phyloP scores from a whole-genome alignment of 306 rosid genomes.

The Rosa chinensis region DNA sequence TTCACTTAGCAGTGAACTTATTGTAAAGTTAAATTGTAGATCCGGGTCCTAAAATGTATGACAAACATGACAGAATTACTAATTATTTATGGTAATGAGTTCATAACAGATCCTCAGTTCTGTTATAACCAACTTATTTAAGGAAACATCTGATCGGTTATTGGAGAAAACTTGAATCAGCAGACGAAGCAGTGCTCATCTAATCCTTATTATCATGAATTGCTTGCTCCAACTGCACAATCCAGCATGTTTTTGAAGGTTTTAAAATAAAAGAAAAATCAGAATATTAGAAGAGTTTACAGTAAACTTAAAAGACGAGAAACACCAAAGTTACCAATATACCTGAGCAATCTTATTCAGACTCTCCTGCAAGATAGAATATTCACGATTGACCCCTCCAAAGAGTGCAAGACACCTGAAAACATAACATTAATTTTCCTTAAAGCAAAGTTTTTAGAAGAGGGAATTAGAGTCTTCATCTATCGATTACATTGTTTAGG shows the following conservation, averaged over 20 bases:
- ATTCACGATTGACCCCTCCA: not conserved
- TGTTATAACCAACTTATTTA: not conserved
- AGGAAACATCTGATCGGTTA: not conserved
- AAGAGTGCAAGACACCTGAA: not conserved
- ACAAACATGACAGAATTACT: not conserved
- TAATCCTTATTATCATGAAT: not conserved
- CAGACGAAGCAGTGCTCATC: not conserved
- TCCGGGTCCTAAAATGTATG: too few relatives aligned
- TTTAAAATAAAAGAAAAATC: not conserved
- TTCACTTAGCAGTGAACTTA: not conserved
- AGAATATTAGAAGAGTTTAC: not conserved
- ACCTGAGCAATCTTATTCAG: slow-evolving; percentile 6
- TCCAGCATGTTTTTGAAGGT: not conserved
- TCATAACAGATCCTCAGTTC: not conserved
- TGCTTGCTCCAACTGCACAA: not conserved
- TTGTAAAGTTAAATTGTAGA: not conserved
- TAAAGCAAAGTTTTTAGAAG: not conserved
- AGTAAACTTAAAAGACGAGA: not conserved
- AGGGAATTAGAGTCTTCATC: not conserved
- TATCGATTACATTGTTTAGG: not conserved
- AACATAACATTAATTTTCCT: not conserved
- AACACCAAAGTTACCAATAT: not conserved
- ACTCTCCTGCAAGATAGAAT: not conserved
- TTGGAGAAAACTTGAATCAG: not conserved
- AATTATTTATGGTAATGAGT: not conserved